These are phyloP conservation scores for Xylaria castorea DNA, from an alignment of 495 filamentous ascomycete species.

Conservation along the genomic window DNA sequence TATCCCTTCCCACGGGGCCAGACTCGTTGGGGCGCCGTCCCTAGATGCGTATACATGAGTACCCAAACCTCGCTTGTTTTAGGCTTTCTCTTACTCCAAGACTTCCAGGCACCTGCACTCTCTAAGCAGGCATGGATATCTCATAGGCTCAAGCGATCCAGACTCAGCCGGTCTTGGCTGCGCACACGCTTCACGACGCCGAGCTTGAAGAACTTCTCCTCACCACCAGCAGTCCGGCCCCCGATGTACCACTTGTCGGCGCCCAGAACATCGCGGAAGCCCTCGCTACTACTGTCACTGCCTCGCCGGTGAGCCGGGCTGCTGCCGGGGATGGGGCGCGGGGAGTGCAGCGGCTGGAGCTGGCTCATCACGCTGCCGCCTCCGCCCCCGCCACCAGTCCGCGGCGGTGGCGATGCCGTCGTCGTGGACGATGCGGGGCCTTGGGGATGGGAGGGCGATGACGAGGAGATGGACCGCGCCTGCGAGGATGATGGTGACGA, in stretches of 20 bases:
- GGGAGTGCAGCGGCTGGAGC: slow-evolving; percentile 50
- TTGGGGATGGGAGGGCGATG: slow-evolving; percentile 31
- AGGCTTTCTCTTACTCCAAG: neutral
- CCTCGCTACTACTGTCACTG: slow-evolving; percentile 78
- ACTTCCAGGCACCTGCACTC: neutral
- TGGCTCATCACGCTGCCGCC: slow-evolving; percentile 45
- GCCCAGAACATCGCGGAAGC: slow-evolving; percentile 77
- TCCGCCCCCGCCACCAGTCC: slow-evolving; percentile 35
- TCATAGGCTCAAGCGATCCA: slow-evolving; percentile 65
- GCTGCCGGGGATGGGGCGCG: slow-evolving; percentile 46
- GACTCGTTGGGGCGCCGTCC: neutral
- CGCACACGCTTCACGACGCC: slow-evolving; percentile 62
- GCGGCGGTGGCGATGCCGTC: slow-evolving; percentile 43
- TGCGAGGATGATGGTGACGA: slow-evolving; percentile 46
- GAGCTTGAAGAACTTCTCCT: slow-evolving; percentile 84
- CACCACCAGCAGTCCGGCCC: slow-evolving; percentile 80
- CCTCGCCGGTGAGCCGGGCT: slow-evolving; percentile 61
- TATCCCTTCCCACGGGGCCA: neutral
- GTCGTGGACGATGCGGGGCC: slow-evolving; percentile 37
- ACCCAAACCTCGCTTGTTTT: neutral
- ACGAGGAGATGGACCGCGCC: slow-evolving; percentile 35
- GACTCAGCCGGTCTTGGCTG: slow-evolving; percentile 61
- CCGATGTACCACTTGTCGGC: slow-evolving; percentile 88
- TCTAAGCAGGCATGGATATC: neutral
- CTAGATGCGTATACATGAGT: neutral